phyloP scores from a whole-genome alignment of 2,329 filamentous ascomycete genomes.

The Leptographium radiaticola region DNA sequence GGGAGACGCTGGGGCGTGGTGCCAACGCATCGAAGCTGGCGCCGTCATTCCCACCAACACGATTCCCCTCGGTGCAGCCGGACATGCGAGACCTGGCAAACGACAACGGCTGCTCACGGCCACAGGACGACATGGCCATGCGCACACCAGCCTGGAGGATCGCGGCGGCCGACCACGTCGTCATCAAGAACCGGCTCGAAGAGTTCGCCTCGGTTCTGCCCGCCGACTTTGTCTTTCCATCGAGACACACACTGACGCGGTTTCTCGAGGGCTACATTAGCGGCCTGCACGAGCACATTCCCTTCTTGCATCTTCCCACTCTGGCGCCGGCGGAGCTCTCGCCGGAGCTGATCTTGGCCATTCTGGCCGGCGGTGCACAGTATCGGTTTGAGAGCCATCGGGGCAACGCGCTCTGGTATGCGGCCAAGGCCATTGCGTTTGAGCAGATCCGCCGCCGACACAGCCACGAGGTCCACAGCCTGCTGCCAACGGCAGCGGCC shows the following conservation, averaged over 20 bases:
- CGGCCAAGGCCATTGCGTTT: conserved; percentile 41
- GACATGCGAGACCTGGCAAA: conserved; percentile 32
- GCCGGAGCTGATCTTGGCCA: conserved; percentile 53
- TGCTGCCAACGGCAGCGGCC: conserved; percentile 42
- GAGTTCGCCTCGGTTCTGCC: conserved; percentile 49
- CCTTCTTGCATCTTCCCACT: conserved; percentile 56
- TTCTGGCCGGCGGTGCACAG: conserved; percentile 54
- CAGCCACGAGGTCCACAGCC: conserved; percentile 41
- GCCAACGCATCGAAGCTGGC: conserved; percentile 25
- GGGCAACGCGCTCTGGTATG: conserved; percentile 48
- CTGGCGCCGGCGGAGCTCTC: conserved; percentile 50
- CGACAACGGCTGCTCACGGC: conserved; percentile 20
- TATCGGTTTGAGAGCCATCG: conserved; percentile 50
- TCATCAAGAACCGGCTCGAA: conserved; percentile 44
- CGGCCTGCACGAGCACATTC: conserved; percentile 48
- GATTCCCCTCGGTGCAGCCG: conserved; percentile 40
- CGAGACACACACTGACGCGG: conserved; percentile 52
- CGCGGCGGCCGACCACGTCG: conserved; percentile 38
- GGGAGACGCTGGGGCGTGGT: conserved; percentile 24
- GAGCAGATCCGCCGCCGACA: conserved; percentile 46
- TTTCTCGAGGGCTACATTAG: conserved; percentile 59
- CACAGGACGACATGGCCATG: conserved; percentile 26
- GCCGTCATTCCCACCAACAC: conserved; percentile 36
- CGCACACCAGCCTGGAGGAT: conserved; percentile 31
- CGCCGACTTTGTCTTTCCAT: conserved; percentile 53